Percentiles rank a stretch among this genome's conserved stretches.
These are phyloP conservation scores for Capronia americana DNA, from an alignment of 2,329 filamentous ascomycete species.

Conservation along the genomic window DNA sequence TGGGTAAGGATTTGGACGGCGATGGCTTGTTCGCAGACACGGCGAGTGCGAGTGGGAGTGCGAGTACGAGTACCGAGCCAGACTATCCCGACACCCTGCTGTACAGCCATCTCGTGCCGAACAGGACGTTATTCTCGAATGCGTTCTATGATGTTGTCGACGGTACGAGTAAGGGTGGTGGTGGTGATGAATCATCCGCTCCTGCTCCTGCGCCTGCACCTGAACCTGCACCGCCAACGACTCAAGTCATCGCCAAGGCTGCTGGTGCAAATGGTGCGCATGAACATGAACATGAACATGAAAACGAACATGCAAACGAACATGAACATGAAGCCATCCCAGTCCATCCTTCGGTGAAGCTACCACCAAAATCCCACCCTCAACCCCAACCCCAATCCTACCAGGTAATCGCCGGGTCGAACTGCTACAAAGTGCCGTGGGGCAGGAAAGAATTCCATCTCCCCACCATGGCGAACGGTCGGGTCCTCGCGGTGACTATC, in stretches of 20 bases:
- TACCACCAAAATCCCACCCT: not conserved
- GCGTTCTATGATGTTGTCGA: not conserved
- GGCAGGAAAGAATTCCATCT: not conserved
- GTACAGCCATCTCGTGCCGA: constrained; percentile 1
- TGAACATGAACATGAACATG: too few species aligned
- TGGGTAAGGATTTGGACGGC: not conserved
- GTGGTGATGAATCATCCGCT: too few species aligned
- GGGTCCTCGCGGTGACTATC: not conserved
- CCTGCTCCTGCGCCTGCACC: too few species aligned
- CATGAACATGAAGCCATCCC: not conserved
- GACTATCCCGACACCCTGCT: not conserved
- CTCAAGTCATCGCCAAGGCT: too few species aligned
- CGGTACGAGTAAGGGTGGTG: too few species aligned
- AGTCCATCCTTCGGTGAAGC: not conserved
- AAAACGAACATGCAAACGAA: not conserved
- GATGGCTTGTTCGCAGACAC: too few species aligned
- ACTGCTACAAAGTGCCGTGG: constrained; percentile 13
- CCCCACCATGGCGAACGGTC: not conserved
- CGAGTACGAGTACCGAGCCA: too few species aligned
- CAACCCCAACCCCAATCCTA: not conserved
- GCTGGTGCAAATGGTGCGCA: too few species aligned
- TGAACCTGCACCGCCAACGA: too few species aligned
- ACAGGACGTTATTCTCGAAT: constrained; percentile 8
- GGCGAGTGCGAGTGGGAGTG: too few species aligned
- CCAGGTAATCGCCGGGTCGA: not conserved